These are phyloP conservation scores for Haematococcus lacustris DNA, from an alignment of 139 green algal genomes.

Conservation along the genomic window DNA sequence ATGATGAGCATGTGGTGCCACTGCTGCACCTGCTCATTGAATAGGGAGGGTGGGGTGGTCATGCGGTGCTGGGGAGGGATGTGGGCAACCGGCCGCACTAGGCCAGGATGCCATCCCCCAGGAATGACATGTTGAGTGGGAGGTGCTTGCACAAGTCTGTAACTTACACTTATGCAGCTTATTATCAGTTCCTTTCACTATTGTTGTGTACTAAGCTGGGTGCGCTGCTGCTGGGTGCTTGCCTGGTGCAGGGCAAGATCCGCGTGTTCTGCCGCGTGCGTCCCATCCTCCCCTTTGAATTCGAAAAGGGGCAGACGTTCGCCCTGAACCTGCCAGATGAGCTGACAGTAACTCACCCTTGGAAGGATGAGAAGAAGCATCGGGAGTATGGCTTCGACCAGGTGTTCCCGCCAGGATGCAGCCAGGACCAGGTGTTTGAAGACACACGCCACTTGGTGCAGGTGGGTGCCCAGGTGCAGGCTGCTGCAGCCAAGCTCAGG, in stretches of 20 bases:
- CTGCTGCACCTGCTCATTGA: no score
- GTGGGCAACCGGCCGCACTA: no score
- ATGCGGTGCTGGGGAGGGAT: no score
- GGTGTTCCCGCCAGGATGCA: constrained; percentile 55
- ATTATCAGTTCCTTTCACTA: no score
- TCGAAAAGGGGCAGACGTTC: constrained; percentile 12
- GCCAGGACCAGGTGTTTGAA: constrained; percentile 89
- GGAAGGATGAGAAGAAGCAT: constrained; percentile 86
- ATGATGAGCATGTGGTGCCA: no score
- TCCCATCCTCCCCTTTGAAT: constrained; percentile 81
- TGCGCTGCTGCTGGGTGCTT: background rate
- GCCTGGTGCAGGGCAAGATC: constrained; percentile 86
- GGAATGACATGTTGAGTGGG: no score
- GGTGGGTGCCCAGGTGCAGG: no score
- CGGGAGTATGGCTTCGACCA: constrained; percentile 89
- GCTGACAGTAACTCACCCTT: constrained; percentile 82
- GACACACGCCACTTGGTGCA: constrained; percentile 95
- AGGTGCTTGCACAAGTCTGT: no score
- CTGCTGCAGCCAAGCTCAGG: no score
- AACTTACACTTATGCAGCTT: no score
- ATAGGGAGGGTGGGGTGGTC: no score
- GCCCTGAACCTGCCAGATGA: constrained; percentile 64
- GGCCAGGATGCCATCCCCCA: no score
- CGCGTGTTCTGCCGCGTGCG: constrained; percentile 85
- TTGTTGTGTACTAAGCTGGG: background rate